A percentile compares a stretch with the other conserved stretches of the same genome.
Conservation (phyloP, 1,139 yeast genomes). For the Magnusiomyces suaveolens region DNA sequence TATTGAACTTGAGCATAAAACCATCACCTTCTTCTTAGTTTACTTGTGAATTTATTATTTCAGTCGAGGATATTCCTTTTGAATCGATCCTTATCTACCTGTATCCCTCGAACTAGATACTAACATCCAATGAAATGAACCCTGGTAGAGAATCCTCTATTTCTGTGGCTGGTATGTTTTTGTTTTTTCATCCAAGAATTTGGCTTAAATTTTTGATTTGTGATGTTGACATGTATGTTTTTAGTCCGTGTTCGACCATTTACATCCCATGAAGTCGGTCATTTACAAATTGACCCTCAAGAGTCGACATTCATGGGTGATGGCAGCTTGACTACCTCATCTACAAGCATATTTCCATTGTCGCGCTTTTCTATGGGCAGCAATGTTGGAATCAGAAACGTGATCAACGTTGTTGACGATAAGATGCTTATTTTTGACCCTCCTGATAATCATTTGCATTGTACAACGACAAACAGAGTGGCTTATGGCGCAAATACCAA, state of each 20-base stretch:
- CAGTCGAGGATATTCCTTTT: not conserved
- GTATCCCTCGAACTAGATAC: not conserved
- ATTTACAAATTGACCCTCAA: constrained; percentile 29
- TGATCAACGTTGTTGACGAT: constrained; percentile 78
- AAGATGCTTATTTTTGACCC: constrained; percentile 87
- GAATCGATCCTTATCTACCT: not conserved
- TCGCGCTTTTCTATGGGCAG: constrained; percentile 32
- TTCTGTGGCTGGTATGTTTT: constrained; percentile 53
- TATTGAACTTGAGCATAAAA: too few species aligned
- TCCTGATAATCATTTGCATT: constrained; percentile 54
- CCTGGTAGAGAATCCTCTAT: constrained; percentile 51
- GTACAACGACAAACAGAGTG: constrained; percentile 49
- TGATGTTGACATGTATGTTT: too few species aligned
- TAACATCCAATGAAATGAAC: constrained; percentile 1
- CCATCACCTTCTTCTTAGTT: too few species aligned
- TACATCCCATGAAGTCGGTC: constrained; percentile 46
- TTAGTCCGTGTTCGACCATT: constrained; percentile 67
- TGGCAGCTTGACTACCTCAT: constrained; percentile 37
- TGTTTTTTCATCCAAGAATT: not conserved
- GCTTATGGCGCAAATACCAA: constrained; percentile 41
- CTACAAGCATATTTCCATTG: constrained; percentile 13
- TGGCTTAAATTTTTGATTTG: not conserved
- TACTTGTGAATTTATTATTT: not conserved
- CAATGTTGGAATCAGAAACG: constrained; percentile 43
- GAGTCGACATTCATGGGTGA: constrained; percentile 44